phyloP scores from a whole-genome alignment of 75 land plant species.

The Chamaecyparis obtusa region DNA sequence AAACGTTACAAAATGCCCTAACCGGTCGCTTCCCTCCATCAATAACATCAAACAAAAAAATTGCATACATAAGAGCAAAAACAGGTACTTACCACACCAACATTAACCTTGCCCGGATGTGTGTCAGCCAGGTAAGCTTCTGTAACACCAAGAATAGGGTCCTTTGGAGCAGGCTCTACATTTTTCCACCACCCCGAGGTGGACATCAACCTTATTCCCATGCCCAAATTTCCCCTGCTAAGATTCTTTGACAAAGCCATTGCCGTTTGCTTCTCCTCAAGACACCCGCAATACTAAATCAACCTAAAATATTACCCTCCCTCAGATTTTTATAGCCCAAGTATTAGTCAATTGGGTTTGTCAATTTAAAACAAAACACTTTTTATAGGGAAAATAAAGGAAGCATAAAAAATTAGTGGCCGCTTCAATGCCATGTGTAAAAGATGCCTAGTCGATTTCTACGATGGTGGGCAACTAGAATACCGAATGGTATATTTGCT shows the following conservation, averaged over 20 bases:
- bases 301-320: neutral
- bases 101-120: conserved; percentile 78
- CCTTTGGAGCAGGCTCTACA: conserved; percentile 81
- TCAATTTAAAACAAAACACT: neutral
- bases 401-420: neutral
- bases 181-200: conserved; percentile 59
- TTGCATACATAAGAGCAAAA: too few relatives aligned
- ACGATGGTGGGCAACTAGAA: neutral
- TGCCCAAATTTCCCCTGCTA: conserved; percentile 4
- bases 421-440: neutral
- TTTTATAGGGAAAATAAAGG: neutral
- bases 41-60: neutral
- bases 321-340: neutral
- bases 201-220: conserved; percentile 25
- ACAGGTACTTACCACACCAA: conserved; percentile 71
- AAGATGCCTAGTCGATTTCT: neutral
- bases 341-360: neutral
- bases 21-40: neutral
- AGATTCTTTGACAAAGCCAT: neutral
- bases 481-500: too few relatives aligned
- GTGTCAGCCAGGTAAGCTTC: conserved; percentile 84
- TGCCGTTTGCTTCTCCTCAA: neutral
- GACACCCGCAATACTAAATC: neutral
- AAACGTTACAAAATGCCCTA: neutral
- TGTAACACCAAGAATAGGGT: conserved; percentile 92